Base-by-base conservation (phyloP, 495 filamentous ascomycete genomes). In the Lophiostoma macrostomum region DNA sequence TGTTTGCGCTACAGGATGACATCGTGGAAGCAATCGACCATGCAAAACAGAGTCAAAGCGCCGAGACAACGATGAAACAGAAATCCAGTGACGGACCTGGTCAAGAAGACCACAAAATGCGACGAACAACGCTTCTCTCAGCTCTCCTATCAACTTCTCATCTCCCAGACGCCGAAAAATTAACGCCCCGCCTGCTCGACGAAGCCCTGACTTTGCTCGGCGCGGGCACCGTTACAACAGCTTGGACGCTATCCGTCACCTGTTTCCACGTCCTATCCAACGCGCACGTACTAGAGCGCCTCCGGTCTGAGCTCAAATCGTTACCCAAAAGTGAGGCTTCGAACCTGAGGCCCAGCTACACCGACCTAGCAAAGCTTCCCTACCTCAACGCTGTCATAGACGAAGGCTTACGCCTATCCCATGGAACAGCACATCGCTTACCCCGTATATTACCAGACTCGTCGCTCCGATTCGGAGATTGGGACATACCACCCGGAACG, bases 311-410 rank as follows among this genome's bases (percentile, higher is more conserved):
- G n/a, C n/a, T n/a, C n/a, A n/a, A n/a, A n/a, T n/a, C n/a, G n/a
- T n/a, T n/a, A n/a, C n/a, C n/a, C n/a, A n/a, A n/a, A n/a, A n/a
- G n/a, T n/a, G n/a, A n/a, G n/a, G n/a, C n/a, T n/a, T n/a, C n/a
- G n/a, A n/a, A n/a, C n/a, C n/a, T n/a, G n/a, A n/a, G n/a, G n/a
- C n/a, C n/a, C n/a, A n/a, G n/a, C n/a, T n/a, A n/a, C n/a, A n/a
- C n/a, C n/a, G 30, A 52, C 34, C 23, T 53, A 5, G 38, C 44
- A 2, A n/a, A 14, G 13, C 39, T 53, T 5, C 27, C 27, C 4
- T 53, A 53, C 40, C 40, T 53, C 18, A 53, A 34, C 23, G 50
- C 50, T 4, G 50, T 53, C 16, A 32, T 53, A 11, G 36, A 45
- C 34, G 50, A 53, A 46, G 50, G 50, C 22, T 45, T 53, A 38